Base-by-base conservation (phyloP, 345 rosid genomes). In the Eucalyptus cloeziana region DNA sequence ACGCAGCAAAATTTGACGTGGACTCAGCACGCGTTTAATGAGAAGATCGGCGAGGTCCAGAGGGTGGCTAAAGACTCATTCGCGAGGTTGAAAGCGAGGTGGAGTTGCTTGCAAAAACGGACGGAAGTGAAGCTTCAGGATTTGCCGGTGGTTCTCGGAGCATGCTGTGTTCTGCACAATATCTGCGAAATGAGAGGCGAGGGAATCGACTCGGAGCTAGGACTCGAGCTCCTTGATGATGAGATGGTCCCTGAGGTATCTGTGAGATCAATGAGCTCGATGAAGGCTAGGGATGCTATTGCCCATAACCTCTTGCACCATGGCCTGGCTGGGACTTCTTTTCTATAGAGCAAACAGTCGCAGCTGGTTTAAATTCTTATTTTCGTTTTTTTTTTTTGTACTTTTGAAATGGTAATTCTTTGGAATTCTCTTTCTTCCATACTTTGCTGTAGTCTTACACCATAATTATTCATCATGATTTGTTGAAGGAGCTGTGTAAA, bases 271-370 rank as follows among this genome's bases (percentile, higher is more conserved):
- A 1, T 30, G 44, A 86, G 51, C 85, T 90, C 90, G 24, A 30
- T 88, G 90, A 90, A 90, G 90, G 90, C 88, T 19, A 88, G 91
- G 88, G 91, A 90, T 40, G 7, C 87, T 8, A 88, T 90, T 45
- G 91, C 91, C 30, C 91, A 90, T 62, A 90, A 90, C 56, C 89
- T 90, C 88, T 88, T 90, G 89, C 91, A 90, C 50, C 90, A 90
- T 58, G 91, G 91, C 71, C 90, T 90, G 27, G 91, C 88, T 5
- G 90, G 90, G 51, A 37, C 91, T n/a, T 49, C 90, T 79, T 90
- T 90, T 86, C 89, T 87, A 3, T 87, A 90, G 67, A n/a, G 49
- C n/a, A 16, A 86, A 86, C 40, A 45, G 33, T 43, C n/a, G 19
- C 31, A 30, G 51, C 44, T 52, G 47, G 54, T 47, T 45, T 60